Conservation (phyloP, 805 yeast species). For the Lachancea kluyveri region DNA sequence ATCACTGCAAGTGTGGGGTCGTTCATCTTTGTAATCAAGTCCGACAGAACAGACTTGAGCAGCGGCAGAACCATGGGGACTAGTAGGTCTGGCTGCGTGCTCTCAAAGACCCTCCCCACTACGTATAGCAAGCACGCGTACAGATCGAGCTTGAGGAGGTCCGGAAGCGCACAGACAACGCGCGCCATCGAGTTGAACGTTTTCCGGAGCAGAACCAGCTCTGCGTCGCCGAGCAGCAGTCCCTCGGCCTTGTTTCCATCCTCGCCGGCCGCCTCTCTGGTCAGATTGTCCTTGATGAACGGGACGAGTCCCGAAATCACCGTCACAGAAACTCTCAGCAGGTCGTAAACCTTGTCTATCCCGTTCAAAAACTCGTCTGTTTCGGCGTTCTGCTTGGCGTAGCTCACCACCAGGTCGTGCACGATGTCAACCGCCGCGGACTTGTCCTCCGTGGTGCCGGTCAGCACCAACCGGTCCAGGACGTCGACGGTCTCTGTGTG, state of each 20-base stretch:
- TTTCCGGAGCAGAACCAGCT: constrained; percentile 41
- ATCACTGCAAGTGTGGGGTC: constrained; percentile 26
- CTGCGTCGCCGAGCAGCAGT: constrained; percentile 26
- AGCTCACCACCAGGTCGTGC: constrained; percentile 44
- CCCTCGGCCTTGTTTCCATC: no score
- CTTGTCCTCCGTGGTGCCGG: constrained; percentile 48
- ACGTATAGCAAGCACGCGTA: constrained; percentile 63
- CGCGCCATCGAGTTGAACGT: constrained; percentile 48
- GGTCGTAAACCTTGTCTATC: constrained; percentile 77
- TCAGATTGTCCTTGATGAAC: constrained; percentile 47
- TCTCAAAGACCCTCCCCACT: constrained; percentile 49
- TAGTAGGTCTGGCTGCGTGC: constrained; percentile 34
- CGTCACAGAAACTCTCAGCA: constrained; percentile 61
- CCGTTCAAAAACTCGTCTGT: constrained; percentile 44
- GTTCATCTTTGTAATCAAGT: constrained; percentile 24
- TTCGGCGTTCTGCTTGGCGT: constrained; percentile 21
- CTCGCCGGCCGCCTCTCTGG: no score
- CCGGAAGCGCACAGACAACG: constrained; percentile 62
- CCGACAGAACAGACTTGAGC: constrained; percentile 39
- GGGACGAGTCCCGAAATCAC: constrained; percentile 59
- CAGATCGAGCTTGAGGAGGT: constrained; percentile 61
- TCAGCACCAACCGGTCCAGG: constrained; percentile 62
- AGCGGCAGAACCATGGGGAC: constrained; percentile 48
- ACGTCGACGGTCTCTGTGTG: constrained; percentile 73
- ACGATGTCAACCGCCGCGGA: constrained; percentile 48